Percentiles rank a stretch among this genome's conserved stretches.
Evolutionary conservation across 2,329 filamentous ascomycete genomes (phyloP).

Genomic region (Cladosporium sp.): DNA sequence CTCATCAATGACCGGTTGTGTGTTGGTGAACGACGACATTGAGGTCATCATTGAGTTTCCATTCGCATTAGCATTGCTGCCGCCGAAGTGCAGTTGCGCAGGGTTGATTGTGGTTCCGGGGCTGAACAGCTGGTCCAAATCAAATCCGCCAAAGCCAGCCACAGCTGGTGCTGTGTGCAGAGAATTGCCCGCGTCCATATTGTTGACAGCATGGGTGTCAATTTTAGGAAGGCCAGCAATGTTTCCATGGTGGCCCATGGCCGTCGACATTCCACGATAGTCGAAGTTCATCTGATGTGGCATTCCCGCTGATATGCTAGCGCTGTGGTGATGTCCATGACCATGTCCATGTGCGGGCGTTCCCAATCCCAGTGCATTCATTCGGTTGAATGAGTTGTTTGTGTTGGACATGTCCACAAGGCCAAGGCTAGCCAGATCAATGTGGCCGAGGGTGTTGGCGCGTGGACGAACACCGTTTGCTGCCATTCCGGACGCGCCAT

Average conservation of each 20-base stretch:
- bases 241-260: constrained; percentile 60
- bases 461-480: constrained; percentile 69
- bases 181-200: constrained; percentile 54
- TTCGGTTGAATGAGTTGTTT: constrained; percentile 18
- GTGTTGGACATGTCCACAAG: constrained; percentile 23
- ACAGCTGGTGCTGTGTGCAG: constrained; percentile 73
- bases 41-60: constrained; percentile 1
- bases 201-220: constrained; percentile 67
- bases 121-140: constrained; percentile 66
- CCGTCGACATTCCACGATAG: constrained; percentile 66
- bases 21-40: constrained; percentile 12
- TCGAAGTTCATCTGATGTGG: constrained; percentile 45
- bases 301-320: constrained; percentile 6
- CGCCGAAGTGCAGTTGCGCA: constrained; percentile 72
- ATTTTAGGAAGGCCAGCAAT: constrained; percentile 70
- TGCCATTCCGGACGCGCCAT: constrained; percentile 31
- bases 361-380: constrained; percentile 22
- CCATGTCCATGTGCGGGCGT: not conserved
- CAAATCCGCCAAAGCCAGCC: constrained; percentile 62
- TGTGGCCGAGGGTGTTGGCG: constrained; percentile 93
- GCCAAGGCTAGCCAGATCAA: constrained; percentile 70
- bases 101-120: constrained; percentile 58
- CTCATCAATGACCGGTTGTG: constrained; percentile 50
- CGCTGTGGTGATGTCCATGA: not conserved
- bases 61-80: constrained; percentile 28